Evolutionary conservation across 164 flowering plant species (phyloP).

Genomic region (Warburgia ugandensis): DNA sequence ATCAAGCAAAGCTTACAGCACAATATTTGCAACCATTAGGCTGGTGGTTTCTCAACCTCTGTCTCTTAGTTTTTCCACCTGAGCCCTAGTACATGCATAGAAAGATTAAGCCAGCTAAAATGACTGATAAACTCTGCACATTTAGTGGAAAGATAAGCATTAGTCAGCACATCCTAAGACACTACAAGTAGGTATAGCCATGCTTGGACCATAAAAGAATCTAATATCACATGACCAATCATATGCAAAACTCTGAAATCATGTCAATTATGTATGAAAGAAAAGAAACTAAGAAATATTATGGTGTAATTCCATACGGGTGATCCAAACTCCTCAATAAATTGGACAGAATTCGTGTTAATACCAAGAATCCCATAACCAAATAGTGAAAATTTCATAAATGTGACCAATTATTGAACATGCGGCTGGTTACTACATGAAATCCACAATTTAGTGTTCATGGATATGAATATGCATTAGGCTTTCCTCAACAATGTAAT

Average conservation of each 20-base stretch:
- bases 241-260: neutral
- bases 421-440: no score
- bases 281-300: neutral
- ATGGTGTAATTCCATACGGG: no score
- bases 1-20: conserved; percentile 42
- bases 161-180: neutral
- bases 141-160: neutral
- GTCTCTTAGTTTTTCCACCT: conserved; percentile 8
- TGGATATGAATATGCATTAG: no score
- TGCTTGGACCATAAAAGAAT: neutral
- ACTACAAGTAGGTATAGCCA: neutral
- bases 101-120: conserved; percentile 13
- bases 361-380: no score
- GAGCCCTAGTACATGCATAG: conserved; percentile 32
- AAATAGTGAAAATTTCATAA: no score
- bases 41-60: neutral
- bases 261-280: neutral
- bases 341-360: no score
- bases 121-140: neutral
- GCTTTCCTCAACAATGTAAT: no score
- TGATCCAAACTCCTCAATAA: no score
- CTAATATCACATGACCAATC: no score
- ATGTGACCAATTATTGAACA: no score
- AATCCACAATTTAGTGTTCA: no score
- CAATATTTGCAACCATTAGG: conserved; percentile 63